Base-by-base conservation (phyloP, 139 green algal genomes). In the Edaphochlamys debaryana region DNA sequence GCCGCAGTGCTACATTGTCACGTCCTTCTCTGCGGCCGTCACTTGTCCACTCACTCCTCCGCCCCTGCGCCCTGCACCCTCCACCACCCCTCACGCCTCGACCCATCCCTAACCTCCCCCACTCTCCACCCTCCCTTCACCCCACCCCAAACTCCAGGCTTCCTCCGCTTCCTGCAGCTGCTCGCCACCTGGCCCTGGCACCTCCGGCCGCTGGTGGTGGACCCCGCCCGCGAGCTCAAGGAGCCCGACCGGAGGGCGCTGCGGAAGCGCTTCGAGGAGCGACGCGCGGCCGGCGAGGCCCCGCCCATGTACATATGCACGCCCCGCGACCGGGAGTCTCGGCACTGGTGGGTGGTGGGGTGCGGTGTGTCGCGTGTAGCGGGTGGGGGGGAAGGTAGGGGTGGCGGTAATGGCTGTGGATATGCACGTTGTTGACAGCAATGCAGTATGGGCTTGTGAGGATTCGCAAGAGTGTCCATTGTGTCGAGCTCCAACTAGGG, bases 151-250 rank as follows among this genome's bases (percentile, higher is more conserved):
- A n/a, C n/a, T 36, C 52, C 91, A 82, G 94, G 94, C 41, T 92
- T 97, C 29, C 72, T 96, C n/a, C 82, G 87, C 34, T 95, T 96
- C 83, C 89, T 97, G 62, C 79, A 92, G 22, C 86, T 96, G 79
- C 82, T 97, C 58, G 77, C 76, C 4, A 63, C 74, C 38, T 91
- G 95, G 85, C 89, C 93, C 36, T 97, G 93, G 93, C 23, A 40
- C 0, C 66, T 86, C 15, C 62, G 80, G 15, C 92, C 94, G 6
- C 87, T 97, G 60, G 54, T 96, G 22, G 84, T 96, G 5, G 93
- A 96, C 88, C 91, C 92, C 8, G 40, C 79, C 13, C 32, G 56
- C 6, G 88, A 94, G 77, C 68, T 95, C 19, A 79, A n/a, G 13
- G 63, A 69, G 32, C 70, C 73, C 0, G 69, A 85, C 52, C 82